Percentiles rank a stretch among this genome's conserved stretches.
These are phyloP conservation scores for Boletus sp. DNA, from an alignment of 768 basidiomycete species.

Conservation along the genomic window DNA sequence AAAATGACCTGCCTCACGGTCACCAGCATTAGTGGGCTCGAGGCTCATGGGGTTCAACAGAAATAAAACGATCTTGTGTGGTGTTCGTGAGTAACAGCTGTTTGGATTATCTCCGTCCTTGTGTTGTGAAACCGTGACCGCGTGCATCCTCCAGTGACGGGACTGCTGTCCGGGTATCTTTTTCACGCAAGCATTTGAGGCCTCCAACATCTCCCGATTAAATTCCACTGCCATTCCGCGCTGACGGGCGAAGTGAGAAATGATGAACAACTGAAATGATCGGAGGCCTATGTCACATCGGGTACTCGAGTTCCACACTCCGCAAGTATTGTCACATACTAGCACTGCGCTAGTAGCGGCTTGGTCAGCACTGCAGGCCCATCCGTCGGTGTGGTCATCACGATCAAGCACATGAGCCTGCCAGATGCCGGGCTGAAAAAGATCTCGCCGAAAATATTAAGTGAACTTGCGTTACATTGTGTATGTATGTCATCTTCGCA, in stretches of 20 bases:
- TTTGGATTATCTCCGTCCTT: slow-evolving; percentile 14
- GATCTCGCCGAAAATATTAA: slow-evolving; percentile 8
- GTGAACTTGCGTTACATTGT: slow-evolving; percentile 11
- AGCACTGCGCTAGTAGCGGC: too few relatives aligned
- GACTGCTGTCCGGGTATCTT: slow-evolving; percentile 67
- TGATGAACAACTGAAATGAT: slow-evolving; percentile 20
- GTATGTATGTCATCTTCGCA: slow-evolving; percentile 15
- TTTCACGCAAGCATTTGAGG: slow-evolving; percentile 61
- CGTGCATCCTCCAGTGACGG: slow-evolving; percentile 50
- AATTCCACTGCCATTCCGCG: slow-evolving; percentile 18
- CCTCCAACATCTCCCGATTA: slow-evolving; percentile 39
- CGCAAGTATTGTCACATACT: slow-evolving; percentile 8
- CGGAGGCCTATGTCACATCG: slow-evolving; percentile 8
- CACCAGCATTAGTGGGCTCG: slow-evolving; percentile 60
- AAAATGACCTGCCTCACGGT: slow-evolving; percentile 6
- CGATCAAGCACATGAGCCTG: slow-evolving; percentile 15
- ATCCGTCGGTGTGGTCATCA: slow-evolving; percentile 7
- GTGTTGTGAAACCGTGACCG: slow-evolving; percentile 19
- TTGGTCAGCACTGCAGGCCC: slow-evolving; percentile 6
- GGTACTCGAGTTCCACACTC: slow-evolving; percentile 13
- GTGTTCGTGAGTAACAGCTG: slow-evolving; percentile 52
- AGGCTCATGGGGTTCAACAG: slow-evolving; percentile 63
- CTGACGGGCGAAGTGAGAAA: slow-evolving; percentile 18
- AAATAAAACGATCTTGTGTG: slow-evolving; percentile 62
- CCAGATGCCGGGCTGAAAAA: slow-evolving; percentile 5